phyloP scores from a whole-genome alignment of 2,329 filamentous ascomycete genomes.

The Claviceps lovelessii region DNA sequence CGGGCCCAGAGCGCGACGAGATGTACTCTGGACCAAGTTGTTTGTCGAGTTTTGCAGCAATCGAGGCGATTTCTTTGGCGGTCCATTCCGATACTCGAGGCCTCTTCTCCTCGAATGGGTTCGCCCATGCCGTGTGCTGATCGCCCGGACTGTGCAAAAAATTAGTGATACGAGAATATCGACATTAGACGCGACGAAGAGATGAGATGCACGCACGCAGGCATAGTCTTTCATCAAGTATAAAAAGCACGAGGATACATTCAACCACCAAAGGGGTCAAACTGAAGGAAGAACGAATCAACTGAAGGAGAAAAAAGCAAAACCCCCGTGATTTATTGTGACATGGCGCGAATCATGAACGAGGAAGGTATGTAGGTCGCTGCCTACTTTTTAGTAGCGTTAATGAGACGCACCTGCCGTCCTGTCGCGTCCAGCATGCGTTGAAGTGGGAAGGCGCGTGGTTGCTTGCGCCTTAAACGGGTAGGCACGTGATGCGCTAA shows the following conservation, averaged over 20 bases:
- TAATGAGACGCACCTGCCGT: neutral
- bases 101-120: slow-evolving; percentile 67
- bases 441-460: slow-evolving; percentile 2
- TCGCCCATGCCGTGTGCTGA: slow-evolving; percentile 44
- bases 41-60: slow-evolving; percentile 76
- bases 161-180: slow-evolving; percentile 8
- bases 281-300: neutral
- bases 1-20: slow-evolving; percentile 69
- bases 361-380: neutral
- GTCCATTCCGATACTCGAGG: slow-evolving; percentile 67
- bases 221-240: slow-evolving; percentile 18
- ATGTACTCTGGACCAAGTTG: slow-evolving; percentile 95
- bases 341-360: neutral
- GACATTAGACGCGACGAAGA: slow-evolving; percentile 3
- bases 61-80: slow-evolving; percentile 74
- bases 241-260: neutral
- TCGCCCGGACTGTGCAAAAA: slow-evolving; percentile 44
- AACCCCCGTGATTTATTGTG: neutral
- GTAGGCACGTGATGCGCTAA: slow-evolving; percentile 7
- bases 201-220: slow-evolving; percentile 24
- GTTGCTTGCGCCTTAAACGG: slow-evolving; percentile 1
- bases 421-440: neutral
- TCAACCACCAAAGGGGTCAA: too few species aligned
- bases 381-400: neutral
- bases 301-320: neutral